Evolutionary conservation across 805 yeast species (phyloP).

Genomic region (Candida easanensis): DNA sequence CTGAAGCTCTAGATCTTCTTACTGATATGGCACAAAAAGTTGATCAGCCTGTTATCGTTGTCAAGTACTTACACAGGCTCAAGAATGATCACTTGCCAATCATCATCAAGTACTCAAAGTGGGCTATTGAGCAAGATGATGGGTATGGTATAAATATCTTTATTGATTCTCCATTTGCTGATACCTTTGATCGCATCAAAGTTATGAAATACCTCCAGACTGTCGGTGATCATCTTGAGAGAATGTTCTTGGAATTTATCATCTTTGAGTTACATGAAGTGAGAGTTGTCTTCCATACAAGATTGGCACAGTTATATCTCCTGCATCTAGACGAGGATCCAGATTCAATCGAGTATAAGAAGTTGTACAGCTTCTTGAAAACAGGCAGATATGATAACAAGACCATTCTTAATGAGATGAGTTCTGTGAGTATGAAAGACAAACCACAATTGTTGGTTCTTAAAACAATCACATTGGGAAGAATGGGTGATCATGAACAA

Average conservation of each 20-base stretch:
- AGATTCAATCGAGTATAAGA: constrained; percentile 26
- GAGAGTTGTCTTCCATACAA: constrained; percentile 39
- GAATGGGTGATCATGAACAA: constrained; percentile 57
- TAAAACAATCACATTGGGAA: constrained; percentile 55
- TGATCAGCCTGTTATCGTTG: constrained; percentile 19
- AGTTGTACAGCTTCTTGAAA: constrained; percentile 34
- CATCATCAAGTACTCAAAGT: constrained; percentile 53
- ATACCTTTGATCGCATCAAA: constrained; percentile 48
- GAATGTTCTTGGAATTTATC: constrained; percentile 52
- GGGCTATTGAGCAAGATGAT: constrained; percentile 43
- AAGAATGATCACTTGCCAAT: constrained; percentile 46
- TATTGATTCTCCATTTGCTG: constrained; percentile 59
- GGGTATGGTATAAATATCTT: constrained; percentile 49
- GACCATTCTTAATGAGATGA: constrained; percentile 28
- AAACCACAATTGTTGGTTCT: constrained; percentile 32
- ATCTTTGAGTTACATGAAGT: constrained; percentile 38
- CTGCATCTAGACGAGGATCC: constrained; percentile 21
- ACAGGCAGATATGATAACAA: constrained; percentile 31
- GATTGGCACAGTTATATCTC: constrained; percentile 45
- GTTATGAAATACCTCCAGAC: constrained; percentile 51
- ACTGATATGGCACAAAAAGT: constrained; percentile 29
- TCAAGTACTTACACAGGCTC: constrained; percentile 58
- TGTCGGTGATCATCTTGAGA: constrained; percentile 30
- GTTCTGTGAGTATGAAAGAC: not conserved
- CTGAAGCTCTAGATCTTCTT: constrained; percentile 63